Evolutionary conservation across 2,329 filamentous ascomycete genomes (phyloP).

Genomic region (Raffaelea ambrosiae): DNA sequence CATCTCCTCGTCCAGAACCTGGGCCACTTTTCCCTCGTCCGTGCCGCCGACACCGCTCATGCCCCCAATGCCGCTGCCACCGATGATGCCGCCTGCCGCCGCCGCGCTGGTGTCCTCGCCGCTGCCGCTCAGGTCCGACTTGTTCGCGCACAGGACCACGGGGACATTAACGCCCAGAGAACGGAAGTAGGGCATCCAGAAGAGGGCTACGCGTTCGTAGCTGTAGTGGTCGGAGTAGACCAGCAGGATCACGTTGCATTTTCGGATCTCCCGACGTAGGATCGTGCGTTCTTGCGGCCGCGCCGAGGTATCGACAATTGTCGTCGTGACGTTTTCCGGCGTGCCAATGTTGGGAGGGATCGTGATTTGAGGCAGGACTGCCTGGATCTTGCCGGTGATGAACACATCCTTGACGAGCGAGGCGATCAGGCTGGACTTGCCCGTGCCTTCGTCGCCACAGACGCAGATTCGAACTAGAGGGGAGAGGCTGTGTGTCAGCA

Average conservation of each 20-base stretch:
- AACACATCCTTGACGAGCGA: slow-evolving; percentile 97
- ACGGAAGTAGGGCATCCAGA: slow-evolving; percentile 98
- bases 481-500: neutral
- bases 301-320: slow-evolving; percentile 94
- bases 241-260: slow-evolving; percentile 92
- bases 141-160: slow-evolving; percentile 94
- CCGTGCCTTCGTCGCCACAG: slow-evolving; percentile 92
- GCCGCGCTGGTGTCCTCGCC: no score
- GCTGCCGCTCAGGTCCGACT: no score
- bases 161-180: slow-evolving; percentile 98
- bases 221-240: slow-evolving; percentile 99
- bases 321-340: slow-evolving; percentile 93
- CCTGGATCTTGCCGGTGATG: slow-evolving; percentile 89
- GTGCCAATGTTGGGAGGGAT: slow-evolving; percentile 89
- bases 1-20: slow-evolving; percentile 95
- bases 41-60: neutral
- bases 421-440: slow-evolving; percentile 87
- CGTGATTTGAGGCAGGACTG: slow-evolving; percentile 88
- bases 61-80: neutral
- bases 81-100: neutral
- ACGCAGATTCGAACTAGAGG: slow-evolving; percentile 79
- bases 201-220: slow-evolving; percentile 92
- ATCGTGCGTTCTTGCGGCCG: slow-evolving; percentile 87
- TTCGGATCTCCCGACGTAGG: slow-evolving; percentile 87
- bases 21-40: slow-evolving; percentile 21